Evolutionary conservation across 2,329 filamentous ascomycete genomes (phyloP).

Genomic region (Colletotrichum nymphaeae): DNA sequence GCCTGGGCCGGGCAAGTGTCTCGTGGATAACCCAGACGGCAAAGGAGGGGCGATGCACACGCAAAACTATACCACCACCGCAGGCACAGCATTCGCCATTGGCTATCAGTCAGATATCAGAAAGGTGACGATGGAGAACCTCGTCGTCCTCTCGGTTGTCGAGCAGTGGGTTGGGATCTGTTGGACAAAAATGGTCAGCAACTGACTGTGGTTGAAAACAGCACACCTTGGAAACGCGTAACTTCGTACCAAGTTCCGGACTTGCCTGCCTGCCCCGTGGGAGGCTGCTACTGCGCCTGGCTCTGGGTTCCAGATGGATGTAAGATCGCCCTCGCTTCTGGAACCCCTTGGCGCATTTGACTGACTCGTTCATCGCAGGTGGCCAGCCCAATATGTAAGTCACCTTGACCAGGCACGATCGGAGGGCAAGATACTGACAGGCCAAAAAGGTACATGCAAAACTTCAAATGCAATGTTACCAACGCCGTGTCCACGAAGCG

Average conservation of each 20-base stretch:
- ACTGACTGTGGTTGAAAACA: conserved; percentile 8
- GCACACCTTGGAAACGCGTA: conserved; percentile 44
- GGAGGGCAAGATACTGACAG: background rate
- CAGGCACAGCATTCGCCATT: conserved; percentile 62
- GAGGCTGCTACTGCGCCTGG: conserved; percentile 46
- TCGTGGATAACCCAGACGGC: conserved; percentile 36
- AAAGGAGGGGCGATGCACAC: conserved; percentile 59
- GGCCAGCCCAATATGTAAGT: conserved; percentile 40
- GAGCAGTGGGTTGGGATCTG: conserved; percentile 48
- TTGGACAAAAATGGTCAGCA: background rate
- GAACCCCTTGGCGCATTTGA: background rate
- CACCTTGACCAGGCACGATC: background rate
- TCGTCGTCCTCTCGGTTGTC: conserved; percentile 61
- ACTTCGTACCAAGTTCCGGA: conserved; percentile 44
- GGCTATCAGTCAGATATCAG: conserved; percentile 59
- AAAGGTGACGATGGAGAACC: conserved; percentile 60
- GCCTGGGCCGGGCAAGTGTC: conserved; percentile 42
- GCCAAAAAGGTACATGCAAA: conserved; percentile 55
- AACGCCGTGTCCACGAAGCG: conserved; percentile 52
- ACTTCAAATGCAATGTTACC: conserved; percentile 60
- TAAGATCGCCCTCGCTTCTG: background rate
- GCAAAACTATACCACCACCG: conserved; percentile 53
- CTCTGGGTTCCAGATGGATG: conserved; percentile 46
- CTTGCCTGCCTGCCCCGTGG: conserved; percentile 42
- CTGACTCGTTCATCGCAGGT: conserved; percentile 11